Conservation (phyloP, 2,329 filamentous ascomycete species). For the Talaromyces verruculosus region DNA sequence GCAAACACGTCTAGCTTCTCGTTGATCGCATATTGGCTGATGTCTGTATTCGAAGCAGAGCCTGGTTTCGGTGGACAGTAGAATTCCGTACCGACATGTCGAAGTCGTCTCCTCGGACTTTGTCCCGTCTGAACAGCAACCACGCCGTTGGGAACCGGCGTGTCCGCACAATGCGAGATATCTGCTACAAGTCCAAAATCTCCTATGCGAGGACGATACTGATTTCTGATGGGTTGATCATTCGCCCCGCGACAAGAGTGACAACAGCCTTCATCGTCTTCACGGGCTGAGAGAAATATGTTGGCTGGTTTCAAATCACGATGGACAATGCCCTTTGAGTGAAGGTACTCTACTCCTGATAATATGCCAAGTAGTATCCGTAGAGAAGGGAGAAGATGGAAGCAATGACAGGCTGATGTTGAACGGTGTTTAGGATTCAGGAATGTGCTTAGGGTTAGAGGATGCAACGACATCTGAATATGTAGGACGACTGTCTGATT, state of each 20-base stretch:
- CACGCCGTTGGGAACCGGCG: constrained; percentile 22
- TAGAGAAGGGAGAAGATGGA: constrained; percentile 59
- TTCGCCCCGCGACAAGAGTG: constrained; percentile 42
- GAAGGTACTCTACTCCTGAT: constrained; percentile 65
- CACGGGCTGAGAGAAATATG: constrained; percentile 60
- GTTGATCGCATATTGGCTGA: constrained; percentile 36
- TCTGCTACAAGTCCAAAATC: constrained; percentile 67
- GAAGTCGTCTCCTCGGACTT: constrained; percentile 30
- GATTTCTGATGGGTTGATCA: constrained; percentile 33
- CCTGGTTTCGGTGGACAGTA: constrained; percentile 54
- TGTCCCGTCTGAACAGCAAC: constrained; percentile 25
- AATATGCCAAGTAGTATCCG: constrained; percentile 60
- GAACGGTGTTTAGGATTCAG: constrained; percentile 44
- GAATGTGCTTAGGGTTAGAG: constrained; percentile 61
- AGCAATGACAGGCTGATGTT: constrained; percentile 56
- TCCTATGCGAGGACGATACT: constrained; percentile 62
- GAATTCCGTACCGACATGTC: constrained; percentile 61
- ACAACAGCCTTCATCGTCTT: constrained; percentile 51
- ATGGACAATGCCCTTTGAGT: constrained; percentile 61
- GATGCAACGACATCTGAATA: constrained; percentile 68
- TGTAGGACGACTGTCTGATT: constrained; percentile 54
- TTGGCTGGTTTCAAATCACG: constrained; percentile 69
- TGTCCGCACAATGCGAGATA: constrained; percentile 45
- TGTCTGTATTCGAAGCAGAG: constrained; percentile 19
- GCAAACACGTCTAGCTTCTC: constrained; percentile 62